A percentile compares a stretch with the other conserved stretches of the same genome.
These are phyloP conservation scores for Lepidium aucheri DNA, from an alignment of 345 rosid genomes.

Conservation along the genomic window DNA sequence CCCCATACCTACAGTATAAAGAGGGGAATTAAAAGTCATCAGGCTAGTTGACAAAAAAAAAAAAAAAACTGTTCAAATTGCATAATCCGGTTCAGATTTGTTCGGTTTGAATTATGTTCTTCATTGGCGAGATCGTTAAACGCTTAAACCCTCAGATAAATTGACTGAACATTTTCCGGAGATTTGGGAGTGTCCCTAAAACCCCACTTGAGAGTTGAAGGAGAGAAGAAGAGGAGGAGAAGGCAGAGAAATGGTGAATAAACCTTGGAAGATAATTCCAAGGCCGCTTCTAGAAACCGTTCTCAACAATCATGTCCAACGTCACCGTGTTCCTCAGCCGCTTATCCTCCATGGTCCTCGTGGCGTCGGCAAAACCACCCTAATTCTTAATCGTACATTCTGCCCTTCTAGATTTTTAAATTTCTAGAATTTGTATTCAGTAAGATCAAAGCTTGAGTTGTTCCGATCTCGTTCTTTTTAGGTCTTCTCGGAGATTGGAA, in stretches of 20 bases:
- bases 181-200: conserved; percentile 25
- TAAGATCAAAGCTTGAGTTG: not conserved
- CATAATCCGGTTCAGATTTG: not conserved
- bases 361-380: conserved; percentile 95
- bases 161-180: conserved; percentile 17
- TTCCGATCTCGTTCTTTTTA: conserved; percentile 21
- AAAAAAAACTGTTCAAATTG: not conserved
- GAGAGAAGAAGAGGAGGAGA: not conserved
- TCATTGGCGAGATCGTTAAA: conserved; percentile 8
- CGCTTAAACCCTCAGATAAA: conserved; percentile 12
- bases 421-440: not conserved
- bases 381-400: conserved; percentile 67
- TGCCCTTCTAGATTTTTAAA: not conserved
- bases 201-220: not conserved
- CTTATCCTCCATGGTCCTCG: conserved; percentile 97
- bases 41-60: too few relatives aligned
- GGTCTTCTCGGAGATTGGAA: conserved; percentile 83
- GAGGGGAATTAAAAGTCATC: too few relatives aligned
- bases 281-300: conserved; percentile 75
- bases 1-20: too few relatives aligned
- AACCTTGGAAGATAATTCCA: conserved; percentile 84
- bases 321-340: conserved; percentile 92
- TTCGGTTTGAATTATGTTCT: not conserved
- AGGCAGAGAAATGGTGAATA: conserved; percentile 50
- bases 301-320: conserved; percentile 88